phyloP scores from a whole-genome alignment of 768 basidiomycete species.

The Crucibulum laeve region DNA sequence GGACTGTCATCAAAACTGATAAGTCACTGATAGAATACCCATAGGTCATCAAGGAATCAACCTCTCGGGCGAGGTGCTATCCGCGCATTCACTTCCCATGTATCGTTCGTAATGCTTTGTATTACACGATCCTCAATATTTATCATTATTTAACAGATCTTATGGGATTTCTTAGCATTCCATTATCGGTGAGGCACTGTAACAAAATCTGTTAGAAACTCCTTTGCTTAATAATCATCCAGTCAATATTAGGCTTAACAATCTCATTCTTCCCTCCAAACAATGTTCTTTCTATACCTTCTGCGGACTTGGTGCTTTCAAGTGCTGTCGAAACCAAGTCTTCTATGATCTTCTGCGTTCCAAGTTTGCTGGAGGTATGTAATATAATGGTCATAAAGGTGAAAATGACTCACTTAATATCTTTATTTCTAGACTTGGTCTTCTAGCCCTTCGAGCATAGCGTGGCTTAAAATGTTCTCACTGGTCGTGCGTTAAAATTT shows the following conservation, averaged over 20 bases:
- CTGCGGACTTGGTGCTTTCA: neutral
- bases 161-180: neutral
- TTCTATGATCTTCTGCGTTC: neutral
- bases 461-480: neutral
- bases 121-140: neutral
- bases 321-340: neutral
- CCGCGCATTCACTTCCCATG: neutral
- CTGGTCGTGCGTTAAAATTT: neutral
- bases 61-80: neutral
- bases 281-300: neutral
- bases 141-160: neutral
- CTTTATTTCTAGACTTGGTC: neutral
- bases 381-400: neutral
- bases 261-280: neutral
- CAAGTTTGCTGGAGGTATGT: neutral
- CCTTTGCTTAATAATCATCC: neutral
- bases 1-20: neutral
- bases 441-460: neutral
- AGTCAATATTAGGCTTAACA: neutral
- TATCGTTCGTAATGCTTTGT: neutral
- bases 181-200: neutral
- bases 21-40: neutral
- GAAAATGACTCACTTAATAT: neutral
- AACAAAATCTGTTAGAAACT: neutral
- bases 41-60: neutral